Evolutionary conservation across 306 rosid genomes (phyloP).

Genomic region (cucumber (Cucumis sativus)): DNA sequence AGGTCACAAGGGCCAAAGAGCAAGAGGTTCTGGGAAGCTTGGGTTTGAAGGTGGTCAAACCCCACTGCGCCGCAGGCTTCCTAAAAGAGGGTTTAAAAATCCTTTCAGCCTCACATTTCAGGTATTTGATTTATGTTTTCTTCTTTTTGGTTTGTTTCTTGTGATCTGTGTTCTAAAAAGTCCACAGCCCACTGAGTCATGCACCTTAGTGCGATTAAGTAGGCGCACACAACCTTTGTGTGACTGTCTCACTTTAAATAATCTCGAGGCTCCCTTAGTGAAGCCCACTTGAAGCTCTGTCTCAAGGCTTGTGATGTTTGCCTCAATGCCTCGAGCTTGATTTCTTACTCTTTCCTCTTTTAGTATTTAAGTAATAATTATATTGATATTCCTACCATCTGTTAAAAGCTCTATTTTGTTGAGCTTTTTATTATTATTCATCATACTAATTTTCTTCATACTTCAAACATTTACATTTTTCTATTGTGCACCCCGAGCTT

Average conservation of each 20-base stretch:
- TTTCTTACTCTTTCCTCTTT: not conserved
- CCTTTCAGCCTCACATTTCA: constrained; percentile 90
- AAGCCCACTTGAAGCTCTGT: not conserved
- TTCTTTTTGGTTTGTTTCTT: not conserved
- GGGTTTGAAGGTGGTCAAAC: constrained; percentile 99
- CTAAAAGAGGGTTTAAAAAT: constrained; percentile 84
- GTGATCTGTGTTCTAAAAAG: not conserved
- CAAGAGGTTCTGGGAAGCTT: constrained; percentile 71
- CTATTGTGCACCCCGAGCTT: not conserved
- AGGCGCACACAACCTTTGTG: not conserved
- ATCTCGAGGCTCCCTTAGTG: not conserved
- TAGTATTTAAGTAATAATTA: not conserved
- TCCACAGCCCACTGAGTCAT: not conserved
- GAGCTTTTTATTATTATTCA: not conserved
- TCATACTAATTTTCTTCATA: not conserved
- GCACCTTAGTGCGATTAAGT: not conserved
- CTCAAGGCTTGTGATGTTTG: not conserved
- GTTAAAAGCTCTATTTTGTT: not conserved
- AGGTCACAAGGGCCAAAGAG: constrained; percentile 95
- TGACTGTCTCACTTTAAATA: not conserved
- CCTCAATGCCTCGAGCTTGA: not conserved
- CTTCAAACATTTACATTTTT: no score
- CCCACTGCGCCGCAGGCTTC: constrained; percentile 79
- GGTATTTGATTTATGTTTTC: constrained; percentile 25
- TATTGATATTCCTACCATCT: not conserved